Conservation (phyloP, 257 asterid genomes). For the Scutellaria minor region DNA sequence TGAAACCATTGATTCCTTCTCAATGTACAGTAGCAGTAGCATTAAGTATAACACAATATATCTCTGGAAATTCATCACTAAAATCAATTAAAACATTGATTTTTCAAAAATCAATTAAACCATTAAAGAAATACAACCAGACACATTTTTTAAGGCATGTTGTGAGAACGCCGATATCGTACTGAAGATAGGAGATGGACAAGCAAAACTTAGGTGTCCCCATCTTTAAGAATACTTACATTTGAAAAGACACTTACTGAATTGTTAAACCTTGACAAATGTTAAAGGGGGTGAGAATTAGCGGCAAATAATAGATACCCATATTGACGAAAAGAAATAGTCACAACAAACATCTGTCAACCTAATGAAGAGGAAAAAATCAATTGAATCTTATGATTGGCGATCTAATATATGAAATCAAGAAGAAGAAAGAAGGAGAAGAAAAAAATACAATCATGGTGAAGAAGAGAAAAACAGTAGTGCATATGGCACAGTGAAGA, state of each 20-base stretch:
- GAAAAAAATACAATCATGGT: too few relatives aligned
- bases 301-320: conserved; percentile 16
- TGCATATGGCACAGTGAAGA: too few relatives aligned
- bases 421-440: too few relatives aligned
- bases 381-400: too few relatives aligned
- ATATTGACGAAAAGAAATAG: conserved; percentile 23
- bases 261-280: conserved; percentile 23
- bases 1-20: too few relatives aligned
- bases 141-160: neutral
- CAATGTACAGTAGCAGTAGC: neutral
- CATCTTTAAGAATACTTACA: conserved; percentile 38
- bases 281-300: conserved; percentile 1
- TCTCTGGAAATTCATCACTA: neutral
- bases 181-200: conserved; percentile 4
- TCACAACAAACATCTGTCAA: conserved; percentile 19
- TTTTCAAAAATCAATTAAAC: neutral
- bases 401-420: too few relatives aligned
- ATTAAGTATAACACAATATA: neutral
- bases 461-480: too few relatives aligned
- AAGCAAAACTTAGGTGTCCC: conserved; percentile 6
- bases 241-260: conserved; percentile 29
- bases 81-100: conserved; percentile 22
- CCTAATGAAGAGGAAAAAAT: neutral
- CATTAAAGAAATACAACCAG: neutral
- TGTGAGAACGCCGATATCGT: too few relatives aligned